A percentile compares a stretch with the other conserved stretches of the same genome.
These are phyloP conservation scores for Schoenoplectus triqueter DNA, from an alignment of 202 grass and related monocot genomes.

Conservation along the genomic window DNA sequence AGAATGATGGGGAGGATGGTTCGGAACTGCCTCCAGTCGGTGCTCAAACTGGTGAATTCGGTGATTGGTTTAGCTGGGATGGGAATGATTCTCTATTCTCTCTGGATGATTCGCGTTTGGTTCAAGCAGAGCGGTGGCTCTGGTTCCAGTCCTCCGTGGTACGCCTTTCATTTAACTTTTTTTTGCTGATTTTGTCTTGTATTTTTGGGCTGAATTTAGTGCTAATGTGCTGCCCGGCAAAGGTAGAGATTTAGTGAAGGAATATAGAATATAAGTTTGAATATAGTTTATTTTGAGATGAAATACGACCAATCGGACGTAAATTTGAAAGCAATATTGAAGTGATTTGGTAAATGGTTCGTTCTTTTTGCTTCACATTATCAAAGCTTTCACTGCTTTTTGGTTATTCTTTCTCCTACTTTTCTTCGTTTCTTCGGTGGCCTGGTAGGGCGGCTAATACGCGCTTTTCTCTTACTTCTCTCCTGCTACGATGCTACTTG, in stretches of 20 bases:
- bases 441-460: background rate
- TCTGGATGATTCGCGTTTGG: constrained; percentile 92
- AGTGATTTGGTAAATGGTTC: background rate
- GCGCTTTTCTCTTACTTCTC: background rate
- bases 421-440: background rate
- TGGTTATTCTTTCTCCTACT: background rate
- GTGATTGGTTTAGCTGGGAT: constrained; percentile 78
- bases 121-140: constrained; percentile 41
- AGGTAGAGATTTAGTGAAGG: background rate
- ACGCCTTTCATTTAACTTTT: background rate
- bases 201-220: constrained; percentile 6
- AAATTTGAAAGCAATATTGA: background rate
- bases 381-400: background rate
- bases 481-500: background rate
- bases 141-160: constrained; percentile 62
- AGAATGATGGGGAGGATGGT: constrained; percentile 53
- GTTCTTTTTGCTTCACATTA: background rate
- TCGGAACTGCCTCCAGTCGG: constrained; percentile 72
- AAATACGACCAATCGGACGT: background rate
- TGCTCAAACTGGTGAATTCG: constrained; percentile 84
- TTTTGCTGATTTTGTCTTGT: constrained; percentile 12
- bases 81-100: constrained; percentile 96
- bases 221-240: background rate
- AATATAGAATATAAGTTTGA: background rate
- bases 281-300: background rate